Conservation (phyloP, 2,329 filamentous ascomycete species). For the Macrophomina tecta region DNA sequence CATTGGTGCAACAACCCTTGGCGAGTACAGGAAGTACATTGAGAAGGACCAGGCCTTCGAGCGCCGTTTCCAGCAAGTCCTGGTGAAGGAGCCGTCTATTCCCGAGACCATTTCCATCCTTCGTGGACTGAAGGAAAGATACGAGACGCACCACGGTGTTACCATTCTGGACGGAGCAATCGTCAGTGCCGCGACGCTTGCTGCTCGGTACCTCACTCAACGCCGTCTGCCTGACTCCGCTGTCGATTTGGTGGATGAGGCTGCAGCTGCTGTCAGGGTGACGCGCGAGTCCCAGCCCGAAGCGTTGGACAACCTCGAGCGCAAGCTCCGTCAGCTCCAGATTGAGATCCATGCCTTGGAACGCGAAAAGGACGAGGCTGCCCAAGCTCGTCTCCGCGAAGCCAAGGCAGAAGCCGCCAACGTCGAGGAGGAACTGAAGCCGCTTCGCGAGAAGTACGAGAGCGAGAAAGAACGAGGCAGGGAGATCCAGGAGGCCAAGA, state of each 20-base stretch:
- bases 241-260: conserved; percentile 95
- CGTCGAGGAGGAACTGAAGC: conserved; percentile 88
- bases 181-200: conserved; percentile 87
- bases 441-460: conserved; percentile 93
- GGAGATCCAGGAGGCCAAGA: conserved; percentile 90
- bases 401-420: conserved; percentile 93
- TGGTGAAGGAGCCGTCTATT: conserved; percentile 92
- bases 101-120: conserved; percentile 94
- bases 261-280: conserved; percentile 93
- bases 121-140: conserved; percentile 96
- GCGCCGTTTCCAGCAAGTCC: conserved; percentile 95
- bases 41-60: conserved; percentile 99
- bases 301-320: conserved; percentile 91
- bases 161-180: conserved; percentile 94
- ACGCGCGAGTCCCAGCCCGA: conserved; percentile 96
- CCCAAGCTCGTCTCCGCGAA: conserved; percentile 78
- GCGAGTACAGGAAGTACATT: conserved; percentile 98
- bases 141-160: conserved; percentile 97
- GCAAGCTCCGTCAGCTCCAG: conserved; percentile 85
- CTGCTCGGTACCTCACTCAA: conserved; percentile 89
- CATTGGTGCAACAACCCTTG: conserved; percentile 93
- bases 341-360: conserved; percentile 97
- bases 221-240: conserved; percentile 93
- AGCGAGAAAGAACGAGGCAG: conserved; percentile 89
- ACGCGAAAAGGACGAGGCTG: conserved; percentile 93